Percentiles rank a stretch among this genome's conserved stretches.
Evolutionary conservation across 176 grass and related monocot genomes (phyloP).

Genomic region (Cenchrus purpureus): DNA sequence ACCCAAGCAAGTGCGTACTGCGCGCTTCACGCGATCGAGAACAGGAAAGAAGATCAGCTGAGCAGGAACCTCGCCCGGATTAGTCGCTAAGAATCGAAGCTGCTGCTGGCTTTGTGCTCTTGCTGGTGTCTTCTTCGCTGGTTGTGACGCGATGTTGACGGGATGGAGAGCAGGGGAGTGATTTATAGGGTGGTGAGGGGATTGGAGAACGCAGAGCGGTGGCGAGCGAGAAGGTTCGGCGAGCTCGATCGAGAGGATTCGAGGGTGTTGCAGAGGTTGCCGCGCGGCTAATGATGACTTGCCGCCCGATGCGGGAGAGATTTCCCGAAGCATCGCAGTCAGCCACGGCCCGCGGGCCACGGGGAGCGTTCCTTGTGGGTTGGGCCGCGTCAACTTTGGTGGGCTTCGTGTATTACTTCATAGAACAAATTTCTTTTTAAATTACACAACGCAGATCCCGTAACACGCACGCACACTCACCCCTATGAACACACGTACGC

Average conservation of each 20-base stretch:
- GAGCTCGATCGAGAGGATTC: conserved; percentile 31
- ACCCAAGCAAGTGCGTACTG: too few species aligned
- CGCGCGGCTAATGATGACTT: neutral
- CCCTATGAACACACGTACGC: too few species aligned
- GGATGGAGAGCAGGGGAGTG: neutral
- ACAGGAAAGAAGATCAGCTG: neutral
- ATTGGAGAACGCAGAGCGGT: neutral
- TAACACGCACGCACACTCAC: too few species aligned
- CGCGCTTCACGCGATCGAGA: neutral
- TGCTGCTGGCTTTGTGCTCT: neutral
- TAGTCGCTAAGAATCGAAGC: neutral
- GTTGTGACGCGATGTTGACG: conserved; percentile 6
- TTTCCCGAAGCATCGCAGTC: conserved; percentile 42
- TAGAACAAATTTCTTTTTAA: too few species aligned
- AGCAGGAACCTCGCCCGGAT: neutral
- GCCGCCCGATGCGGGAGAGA: conserved; percentile 33
- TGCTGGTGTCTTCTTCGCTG: neutral
- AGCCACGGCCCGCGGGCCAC: neutral
- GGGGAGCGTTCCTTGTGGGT: neutral
- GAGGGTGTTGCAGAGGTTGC: conserved; percentile 18
- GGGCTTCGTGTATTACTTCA: too few species aligned
- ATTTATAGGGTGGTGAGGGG: conserved; percentile 20
- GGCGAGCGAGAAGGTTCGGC: conserved; percentile 51
- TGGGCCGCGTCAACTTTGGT: neutral
- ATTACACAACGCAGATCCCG: too few species aligned